Conservation (phyloP, 257 asterid genomes). For the Cordia subcordata region DNA sequence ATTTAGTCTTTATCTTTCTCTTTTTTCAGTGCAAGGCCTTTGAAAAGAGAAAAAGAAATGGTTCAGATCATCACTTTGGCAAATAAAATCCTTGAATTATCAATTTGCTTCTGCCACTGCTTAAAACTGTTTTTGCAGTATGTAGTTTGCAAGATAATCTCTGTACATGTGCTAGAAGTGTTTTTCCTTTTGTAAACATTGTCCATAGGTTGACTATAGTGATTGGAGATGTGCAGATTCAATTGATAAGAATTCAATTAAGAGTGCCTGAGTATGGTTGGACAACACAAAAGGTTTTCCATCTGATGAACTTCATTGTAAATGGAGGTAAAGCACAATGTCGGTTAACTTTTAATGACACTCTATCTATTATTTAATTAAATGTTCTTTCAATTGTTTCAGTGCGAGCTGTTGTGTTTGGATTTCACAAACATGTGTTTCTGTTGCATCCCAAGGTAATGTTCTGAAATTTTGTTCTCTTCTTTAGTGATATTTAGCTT, state of each 20-base stretch:
- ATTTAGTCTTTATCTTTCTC: no score
- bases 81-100: no score
- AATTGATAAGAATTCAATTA: conserved; percentile 74
- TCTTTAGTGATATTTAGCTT: background rate
- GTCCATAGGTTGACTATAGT: conserved; percentile 8
- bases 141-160: no score
- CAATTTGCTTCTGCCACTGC: no score
- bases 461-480: background rate
- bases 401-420: conserved; percentile 87
- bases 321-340: conserved; percentile 73
- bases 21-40: no score
- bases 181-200: background rate
- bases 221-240: conserved; percentile 60
- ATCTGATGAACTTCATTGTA: conserved; percentile 91
- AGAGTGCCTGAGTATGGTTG: conserved; percentile 98
- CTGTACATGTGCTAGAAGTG: background rate
- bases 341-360: conserved; percentile 4
- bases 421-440: conserved; percentile 69
- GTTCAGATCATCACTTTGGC: no score
- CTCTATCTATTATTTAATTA: conserved; percentile 11
- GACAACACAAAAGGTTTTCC: conserved; percentile 98
- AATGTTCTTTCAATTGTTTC: conserved; percentile 27
- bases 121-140: no score
- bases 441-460: conserved; percentile 79
- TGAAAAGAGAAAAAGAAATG: no score